A percentile compares a stretch with the other conserved stretches of the same genome.
These are phyloP conservation scores for Fusarium oxysporum DNA, from an alignment of 2,329 filamentous ascomycete species.

Conservation along the genomic window DNA sequence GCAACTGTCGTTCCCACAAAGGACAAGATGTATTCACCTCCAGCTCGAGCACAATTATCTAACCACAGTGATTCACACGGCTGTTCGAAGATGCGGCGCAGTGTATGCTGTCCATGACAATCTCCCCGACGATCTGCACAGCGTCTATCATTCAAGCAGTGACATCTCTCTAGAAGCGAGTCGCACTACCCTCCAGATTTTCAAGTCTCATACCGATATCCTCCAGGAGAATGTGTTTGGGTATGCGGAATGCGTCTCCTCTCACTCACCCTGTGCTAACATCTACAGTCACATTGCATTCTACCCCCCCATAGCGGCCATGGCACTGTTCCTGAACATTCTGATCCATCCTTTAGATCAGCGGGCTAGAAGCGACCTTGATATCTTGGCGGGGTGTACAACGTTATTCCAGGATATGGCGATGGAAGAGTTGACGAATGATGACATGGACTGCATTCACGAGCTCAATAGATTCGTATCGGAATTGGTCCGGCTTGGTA, in stretches of 20 bases:
- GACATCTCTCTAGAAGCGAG: background rate
- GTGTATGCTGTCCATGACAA: background rate
- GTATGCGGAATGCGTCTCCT: too few relatives aligned
- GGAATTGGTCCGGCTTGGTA: background rate
- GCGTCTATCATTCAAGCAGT: constrained; percentile 7
- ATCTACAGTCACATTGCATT: background rate
- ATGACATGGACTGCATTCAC: background rate
- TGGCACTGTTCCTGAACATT: background rate
- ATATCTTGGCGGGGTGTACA: background rate
- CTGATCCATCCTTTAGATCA: background rate
- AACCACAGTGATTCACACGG: background rate
- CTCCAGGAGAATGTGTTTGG: background rate
- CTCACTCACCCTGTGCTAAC: accelerated
- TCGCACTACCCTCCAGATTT: background rate
- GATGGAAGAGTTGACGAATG: background rate
- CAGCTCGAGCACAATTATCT: constrained; percentile 1
- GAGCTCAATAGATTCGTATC: background rate
- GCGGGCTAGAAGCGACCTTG: background rate
- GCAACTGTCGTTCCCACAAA: background rate
- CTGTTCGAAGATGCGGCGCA: background rate
- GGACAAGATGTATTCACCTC: background rate
- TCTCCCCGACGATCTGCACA: background rate
- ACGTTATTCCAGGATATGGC: background rate
- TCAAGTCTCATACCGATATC: background rate
- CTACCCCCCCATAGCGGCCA: background rate